Conservation (phyloP, 176 grass and related monocot species). For the Triticum monococcum region DNA sequence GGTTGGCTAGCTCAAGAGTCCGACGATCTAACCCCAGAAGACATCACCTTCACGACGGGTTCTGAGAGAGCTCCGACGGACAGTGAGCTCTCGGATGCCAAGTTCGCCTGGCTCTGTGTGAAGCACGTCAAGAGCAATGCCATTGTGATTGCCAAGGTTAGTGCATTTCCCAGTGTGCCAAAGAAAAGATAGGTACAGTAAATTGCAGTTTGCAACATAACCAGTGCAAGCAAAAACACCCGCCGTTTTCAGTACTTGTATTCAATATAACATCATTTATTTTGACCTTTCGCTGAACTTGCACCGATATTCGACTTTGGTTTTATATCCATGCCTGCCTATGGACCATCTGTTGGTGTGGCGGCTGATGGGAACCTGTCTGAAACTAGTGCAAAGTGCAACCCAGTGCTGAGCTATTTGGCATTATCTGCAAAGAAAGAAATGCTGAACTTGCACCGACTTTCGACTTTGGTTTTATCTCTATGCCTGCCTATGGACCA, state of each 20-base stretch:
- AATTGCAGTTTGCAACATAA: background rate
- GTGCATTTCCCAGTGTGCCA: background rate
- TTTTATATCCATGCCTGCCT: background rate
- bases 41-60: conserved; percentile 60
- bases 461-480: background rate
- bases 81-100: conserved; percentile 60
- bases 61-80: conserved; percentile 33
- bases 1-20: conserved; percentile 85
- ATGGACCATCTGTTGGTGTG: background rate
- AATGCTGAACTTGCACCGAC: background rate
- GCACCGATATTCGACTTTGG: background rate
- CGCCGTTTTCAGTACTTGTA: background rate
- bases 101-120: conserved; percentile 89
- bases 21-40: conserved; percentile 70
- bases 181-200: background rate
- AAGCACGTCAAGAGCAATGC: conserved; percentile 99
- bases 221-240: background rate
- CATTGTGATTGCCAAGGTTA: conserved; percentile 94
- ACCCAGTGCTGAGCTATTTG: background rate
- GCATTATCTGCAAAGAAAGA: background rate
- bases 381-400: background rate
- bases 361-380: background rate
- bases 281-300: background rate
- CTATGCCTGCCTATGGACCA: background rate
- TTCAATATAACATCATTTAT: background rate